Percentiles rank a stretch among this genome's conserved stretches.
Conservation (phyloP, 352 stramenopile genomes). For the Elongisporangium undulatum region DNA sequence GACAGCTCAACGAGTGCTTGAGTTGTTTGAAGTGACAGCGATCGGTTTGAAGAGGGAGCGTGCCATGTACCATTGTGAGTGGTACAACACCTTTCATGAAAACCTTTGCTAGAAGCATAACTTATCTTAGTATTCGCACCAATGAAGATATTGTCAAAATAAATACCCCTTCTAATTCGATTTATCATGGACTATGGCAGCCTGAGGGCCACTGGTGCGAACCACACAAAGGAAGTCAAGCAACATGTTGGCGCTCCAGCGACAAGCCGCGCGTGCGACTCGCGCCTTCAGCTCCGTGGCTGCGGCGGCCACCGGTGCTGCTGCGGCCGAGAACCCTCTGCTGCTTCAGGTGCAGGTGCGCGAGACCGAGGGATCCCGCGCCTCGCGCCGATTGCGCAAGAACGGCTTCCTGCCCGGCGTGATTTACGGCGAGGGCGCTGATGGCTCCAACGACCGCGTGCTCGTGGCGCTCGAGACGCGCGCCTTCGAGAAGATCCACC, state of each 20-base stretch:
- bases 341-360: constrained; percentile 64
- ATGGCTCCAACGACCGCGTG: constrained; percentile 65
- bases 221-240: not conserved
- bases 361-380: constrained; percentile 62
- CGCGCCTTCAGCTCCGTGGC: constrained; percentile 47
- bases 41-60: too few species aligned
- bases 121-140: not conserved
- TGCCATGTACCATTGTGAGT: too few species aligned
- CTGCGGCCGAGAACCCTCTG: constrained; percentile 7
- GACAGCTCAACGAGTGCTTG: too few species aligned
- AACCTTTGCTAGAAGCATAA: not conserved
- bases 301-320: constrained; percentile 14
- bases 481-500: constrained; percentile 77
- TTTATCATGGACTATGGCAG: not conserved
- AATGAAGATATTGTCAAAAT: not conserved
- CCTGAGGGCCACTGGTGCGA: not conserved
- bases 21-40: too few species aligned
- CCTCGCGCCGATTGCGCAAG: constrained; percentile 77
- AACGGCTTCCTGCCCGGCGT: constrained; percentile 75
- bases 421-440: constrained; percentile 75
- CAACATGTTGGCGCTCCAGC: constrained; percentile 48
- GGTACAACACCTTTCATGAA: too few species aligned
- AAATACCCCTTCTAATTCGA: not conserved
- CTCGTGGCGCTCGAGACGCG: constrained; percentile 71
- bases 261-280: constrained; percentile 27